Percentiles rank a stretch among this genome's conserved stretches.
These are phyloP conservation scores for Boletus rubroflammeus DNA, from an alignment of 768 basidiomycete genomes.

Conservation along the genomic window DNA sequence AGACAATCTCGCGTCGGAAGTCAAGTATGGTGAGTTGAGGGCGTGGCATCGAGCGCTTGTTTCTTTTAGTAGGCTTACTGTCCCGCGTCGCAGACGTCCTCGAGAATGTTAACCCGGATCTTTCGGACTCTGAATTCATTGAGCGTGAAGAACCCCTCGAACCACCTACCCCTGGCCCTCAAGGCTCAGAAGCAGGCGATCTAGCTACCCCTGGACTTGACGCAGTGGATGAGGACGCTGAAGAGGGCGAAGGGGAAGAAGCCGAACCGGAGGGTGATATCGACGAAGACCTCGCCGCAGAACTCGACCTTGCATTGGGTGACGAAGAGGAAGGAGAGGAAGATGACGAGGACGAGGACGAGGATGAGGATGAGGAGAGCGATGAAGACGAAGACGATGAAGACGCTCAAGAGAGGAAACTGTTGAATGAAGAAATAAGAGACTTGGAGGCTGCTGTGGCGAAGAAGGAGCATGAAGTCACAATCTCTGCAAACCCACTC, in stretches of 20 bases:
- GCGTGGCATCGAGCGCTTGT: not conserved
- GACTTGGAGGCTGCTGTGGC: conserved; percentile 85
- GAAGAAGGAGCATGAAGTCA: conserved; percentile 81
- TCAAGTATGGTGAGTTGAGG: conserved; percentile 62
- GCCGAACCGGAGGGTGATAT: conserved; percentile 75
- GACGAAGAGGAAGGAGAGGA: conserved; percentile 60
- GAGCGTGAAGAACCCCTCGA: conserved; percentile 60
- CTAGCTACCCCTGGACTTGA: conserved; percentile 51
- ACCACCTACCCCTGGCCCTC: conserved; percentile 67
- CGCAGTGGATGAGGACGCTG: conserved; percentile 56
- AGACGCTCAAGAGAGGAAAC: conserved; percentile 68
- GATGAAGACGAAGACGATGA: conserved; percentile 83
- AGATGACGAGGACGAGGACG: conserved; percentile 70
- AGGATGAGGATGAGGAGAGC: conserved; percentile 54
- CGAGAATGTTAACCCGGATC: conserved; percentile 87
- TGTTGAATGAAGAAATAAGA: conserved; percentile 84
- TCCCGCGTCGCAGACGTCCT: conserved; percentile 57
- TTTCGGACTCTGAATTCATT: conserved; percentile 85
- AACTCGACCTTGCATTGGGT: conserved; percentile 78
- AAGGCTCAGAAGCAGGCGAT: conserved; percentile 64
- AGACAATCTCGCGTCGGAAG: conserved; percentile 69
- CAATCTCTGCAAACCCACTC: conserved; percentile 79
- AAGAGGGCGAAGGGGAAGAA: conserved; percentile 55
- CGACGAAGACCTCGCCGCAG: conserved; percentile 85
- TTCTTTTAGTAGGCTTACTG: not conserved